These are phyloP conservation scores for Aspergillus alliaceus DNA, from an alignment of 2,329 filamentous ascomycete species.

Conservation along the genomic window DNA sequence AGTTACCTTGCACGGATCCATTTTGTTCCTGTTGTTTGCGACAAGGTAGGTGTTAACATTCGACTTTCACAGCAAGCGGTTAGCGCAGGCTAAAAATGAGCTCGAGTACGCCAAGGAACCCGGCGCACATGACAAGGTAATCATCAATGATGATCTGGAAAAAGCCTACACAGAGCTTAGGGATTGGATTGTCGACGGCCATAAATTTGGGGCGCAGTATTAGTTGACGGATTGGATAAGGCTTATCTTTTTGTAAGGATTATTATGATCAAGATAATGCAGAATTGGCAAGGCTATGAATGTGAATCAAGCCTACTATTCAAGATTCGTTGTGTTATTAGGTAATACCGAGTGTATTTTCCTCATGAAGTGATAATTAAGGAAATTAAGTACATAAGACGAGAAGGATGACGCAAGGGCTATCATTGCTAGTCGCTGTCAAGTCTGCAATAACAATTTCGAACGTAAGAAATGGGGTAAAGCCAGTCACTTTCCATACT, in stretches of 20 bases:
- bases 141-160: conserved; percentile 67
- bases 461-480: conserved; percentile 27
- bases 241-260: background rate
- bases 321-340: background rate
- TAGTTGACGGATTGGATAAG: conserved; percentile 8
- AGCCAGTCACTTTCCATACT: conserved; percentile 20
- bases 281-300: background rate
- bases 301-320: background rate
- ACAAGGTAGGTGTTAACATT: background rate
- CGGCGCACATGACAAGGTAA: conserved; percentile 65
- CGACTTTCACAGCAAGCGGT: conserved; percentile 49
- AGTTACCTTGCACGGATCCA: background rate
- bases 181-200: conserved; percentile 49
- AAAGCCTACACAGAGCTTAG: conserved; percentile 56
- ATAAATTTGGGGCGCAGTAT: conserved; percentile 32
- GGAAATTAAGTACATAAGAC: conserved; percentile 38
- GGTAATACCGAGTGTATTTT: conserved; percentile 21
- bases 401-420: conserved; percentile 25
- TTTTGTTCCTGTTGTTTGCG: background rate
- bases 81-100: conserved; percentile 72
- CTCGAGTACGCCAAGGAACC: conserved; percentile 69
- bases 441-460: conserved; percentile 23
- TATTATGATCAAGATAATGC: background rate
- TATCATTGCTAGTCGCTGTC: conserved; percentile 29
- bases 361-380: conserved; percentile 30